phyloP scores from a whole-genome alignment of 306 rosid genomes.

The Acmispon strigosus region DNA sequence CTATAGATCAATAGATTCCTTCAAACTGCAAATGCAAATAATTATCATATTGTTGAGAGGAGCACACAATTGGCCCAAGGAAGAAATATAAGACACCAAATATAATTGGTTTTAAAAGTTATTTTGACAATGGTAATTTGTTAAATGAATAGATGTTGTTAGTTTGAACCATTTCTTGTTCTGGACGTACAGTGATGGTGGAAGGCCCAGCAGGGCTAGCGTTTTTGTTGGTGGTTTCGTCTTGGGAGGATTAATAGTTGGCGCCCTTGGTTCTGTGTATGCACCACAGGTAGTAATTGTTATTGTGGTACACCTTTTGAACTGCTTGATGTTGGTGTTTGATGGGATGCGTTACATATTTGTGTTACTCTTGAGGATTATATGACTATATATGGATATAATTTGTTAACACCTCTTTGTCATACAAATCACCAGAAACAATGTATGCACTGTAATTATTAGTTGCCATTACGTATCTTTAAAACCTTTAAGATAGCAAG shows the following conservation, averaged over 20 bases:
- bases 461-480: background rate
- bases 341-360: background rate
- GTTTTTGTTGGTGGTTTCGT: constrained; percentile 88
- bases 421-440: background rate
- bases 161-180: constrained; percentile 22
- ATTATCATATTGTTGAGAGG: background rate
- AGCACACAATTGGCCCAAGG: background rate
- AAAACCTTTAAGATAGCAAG: constrained; percentile 4
- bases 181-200: constrained; percentile 50
- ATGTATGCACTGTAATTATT: background rate
- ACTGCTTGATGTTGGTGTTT: background rate
- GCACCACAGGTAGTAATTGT: constrained; percentile 79
- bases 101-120: background rate
- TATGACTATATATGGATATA: background rate
- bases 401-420: background rate
- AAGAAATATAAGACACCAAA: background rate
- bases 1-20: background rate
- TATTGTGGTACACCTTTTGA: background rate
- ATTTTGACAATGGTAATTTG: background rate
- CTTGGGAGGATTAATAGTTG: constrained; percentile 89
- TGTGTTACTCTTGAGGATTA: background rate
- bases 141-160: background rate
- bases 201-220: constrained; percentile 67
- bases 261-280: constrained; percentile 87
- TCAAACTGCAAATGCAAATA: background rate